A percentile compares a stretch with the other conserved stretches of the same genome.
Evolutionary conservation across 2,329 filamentous ascomycete species (phyloP).

Genomic region (Hypoxylon sp.): DNA sequence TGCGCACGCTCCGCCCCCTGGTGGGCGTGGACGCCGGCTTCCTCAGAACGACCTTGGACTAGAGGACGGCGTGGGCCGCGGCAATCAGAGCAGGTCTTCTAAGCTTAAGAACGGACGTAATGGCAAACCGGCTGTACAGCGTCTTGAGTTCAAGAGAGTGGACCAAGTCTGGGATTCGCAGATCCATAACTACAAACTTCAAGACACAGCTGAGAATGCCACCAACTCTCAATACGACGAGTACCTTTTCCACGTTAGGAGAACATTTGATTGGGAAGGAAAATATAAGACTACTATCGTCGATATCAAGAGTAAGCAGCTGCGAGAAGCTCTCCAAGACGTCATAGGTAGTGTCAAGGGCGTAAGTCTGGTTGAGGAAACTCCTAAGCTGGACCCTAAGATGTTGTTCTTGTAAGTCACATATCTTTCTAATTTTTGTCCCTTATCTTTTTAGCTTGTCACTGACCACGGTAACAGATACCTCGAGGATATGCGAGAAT

Average conservation of each 20-base stretch:
- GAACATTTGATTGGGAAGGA: conserved; percentile 87
- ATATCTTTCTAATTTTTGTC: neutral
- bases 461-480: conserved; percentile 67
- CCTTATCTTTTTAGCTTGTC: neutral
- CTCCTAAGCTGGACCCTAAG: conserved; percentile 79
- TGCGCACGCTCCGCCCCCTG: neutral
- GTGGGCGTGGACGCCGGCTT: conserved; percentile 16
- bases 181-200: conserved; percentile 67
- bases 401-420: conserved; percentile 73
- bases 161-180: conserved; percentile 68
- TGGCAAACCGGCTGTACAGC: conserved; percentile 45
- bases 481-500: conserved; percentile 79
- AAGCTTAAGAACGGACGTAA: conserved; percentile 27
- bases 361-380: conserved; percentile 84
- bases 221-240: conserved; percentile 76
- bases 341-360: conserved; percentile 84
- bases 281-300: conserved; percentile 81
- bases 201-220: conserved; percentile 65
- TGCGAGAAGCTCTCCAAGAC: conserved; percentile 78
- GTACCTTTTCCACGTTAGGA: conserved; percentile 85
- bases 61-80: conserved; percentile 9
- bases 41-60: neutral
- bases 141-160: conserved; percentile 65
- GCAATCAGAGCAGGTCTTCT: conserved; percentile 17
- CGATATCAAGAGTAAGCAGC: conserved; percentile 86